phyloP scores from a whole-genome alignment of 1,284 basidiomycete genomes.

The Boletus sp. region DNA sequence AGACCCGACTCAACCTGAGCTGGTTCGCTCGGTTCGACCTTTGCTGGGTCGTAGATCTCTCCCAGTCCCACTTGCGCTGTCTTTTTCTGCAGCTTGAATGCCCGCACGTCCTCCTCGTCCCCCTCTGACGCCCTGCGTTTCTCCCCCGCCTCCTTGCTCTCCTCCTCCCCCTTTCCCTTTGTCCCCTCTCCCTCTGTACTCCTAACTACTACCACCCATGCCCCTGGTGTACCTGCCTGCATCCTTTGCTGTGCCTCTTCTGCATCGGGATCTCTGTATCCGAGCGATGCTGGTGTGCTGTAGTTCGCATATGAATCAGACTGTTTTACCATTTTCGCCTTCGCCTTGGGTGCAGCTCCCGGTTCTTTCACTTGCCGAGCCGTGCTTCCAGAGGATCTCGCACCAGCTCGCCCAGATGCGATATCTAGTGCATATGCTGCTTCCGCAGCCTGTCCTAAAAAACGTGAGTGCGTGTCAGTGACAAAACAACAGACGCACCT shows the following conservation, averaged over 20 bases:
- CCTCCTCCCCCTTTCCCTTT: conserved; percentile 24
- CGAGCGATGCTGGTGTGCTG: conserved; percentile 79
- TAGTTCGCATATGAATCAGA: conserved; percentile 81
- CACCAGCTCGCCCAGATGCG: conserved; percentile 57
- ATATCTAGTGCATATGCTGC: conserved; percentile 73
- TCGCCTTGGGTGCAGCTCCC: conserved; percentile 30
- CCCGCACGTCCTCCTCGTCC: conserved; percentile 49
- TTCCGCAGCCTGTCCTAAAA: conserved; percentile 59
- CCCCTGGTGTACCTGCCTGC: conserved; percentile 72
- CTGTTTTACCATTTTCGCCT: conserved; percentile 46
- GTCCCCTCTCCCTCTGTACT: not conserved
- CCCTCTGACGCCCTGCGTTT: conserved; percentile 10
- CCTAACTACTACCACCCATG: conserved; percentile 71
- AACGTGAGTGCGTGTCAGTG: not conserved
- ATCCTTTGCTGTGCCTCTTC: conserved; percentile 59
- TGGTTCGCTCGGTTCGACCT: conserved; percentile 12
- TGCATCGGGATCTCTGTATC: conserved; percentile 71
- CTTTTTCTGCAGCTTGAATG: conserved; percentile 66
- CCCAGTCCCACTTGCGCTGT: conserved; percentile 52
- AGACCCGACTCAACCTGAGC: conserved; percentile 8
- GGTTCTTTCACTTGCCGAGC: conserved; percentile 14
- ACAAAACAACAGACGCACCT: conserved; percentile 40
- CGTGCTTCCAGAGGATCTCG: conserved; percentile 13
- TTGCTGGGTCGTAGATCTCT: conserved; percentile 66
- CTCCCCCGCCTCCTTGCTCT: conserved; percentile 46